Conservation (phyloP, 192 early-diverging fungal genomes). For the Rhizophagus sp. region DNA sequence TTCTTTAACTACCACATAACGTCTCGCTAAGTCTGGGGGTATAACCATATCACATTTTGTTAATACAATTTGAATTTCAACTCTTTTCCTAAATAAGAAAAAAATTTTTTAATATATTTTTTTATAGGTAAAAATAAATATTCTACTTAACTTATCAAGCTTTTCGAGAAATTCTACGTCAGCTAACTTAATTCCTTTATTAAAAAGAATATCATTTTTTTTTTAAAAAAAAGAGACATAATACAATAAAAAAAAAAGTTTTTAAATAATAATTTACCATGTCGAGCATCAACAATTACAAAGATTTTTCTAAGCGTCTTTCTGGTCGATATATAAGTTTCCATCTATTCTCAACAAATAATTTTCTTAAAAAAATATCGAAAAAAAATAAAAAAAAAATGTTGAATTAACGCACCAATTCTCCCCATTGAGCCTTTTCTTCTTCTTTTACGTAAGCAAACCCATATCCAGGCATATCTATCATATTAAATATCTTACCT, state of each 20-base stretch:
- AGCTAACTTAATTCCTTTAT: constrained; percentile 49
- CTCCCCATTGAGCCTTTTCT: constrained; percentile 51
- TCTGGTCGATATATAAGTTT: constrained; percentile 60
- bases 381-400: neutral
- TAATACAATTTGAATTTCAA: constrained; percentile 54
- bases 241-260: neutral
- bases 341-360: constrained; percentile 54
- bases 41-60: constrained; percentile 77
- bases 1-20: constrained; percentile 53
- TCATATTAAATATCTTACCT: constrained; percentile 59
- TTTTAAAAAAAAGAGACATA: too few species aligned
- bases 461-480: constrained; percentile 85
- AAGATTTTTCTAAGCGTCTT: constrained; percentile 60
- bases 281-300: constrained; percentile 77
- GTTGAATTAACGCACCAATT: constrained; percentile 46
- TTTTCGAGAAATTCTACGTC: constrained; percentile 56
- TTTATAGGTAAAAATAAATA: neutral
- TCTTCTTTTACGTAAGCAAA: constrained; percentile 78
- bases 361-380: neutral
- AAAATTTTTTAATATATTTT: constrained; percentile 1
- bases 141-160: constrained; percentile 46
- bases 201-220: constrained; percentile 14
- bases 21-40: constrained; percentile 62
- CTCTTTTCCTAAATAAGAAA: constrained; percentile 35
- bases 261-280: constrained; percentile 46